A percentile compares a stretch with the other conserved stretches of the same genome.
Conservation (phyloP, 805 yeast genomes). For the Millerozyma miso region DNA sequence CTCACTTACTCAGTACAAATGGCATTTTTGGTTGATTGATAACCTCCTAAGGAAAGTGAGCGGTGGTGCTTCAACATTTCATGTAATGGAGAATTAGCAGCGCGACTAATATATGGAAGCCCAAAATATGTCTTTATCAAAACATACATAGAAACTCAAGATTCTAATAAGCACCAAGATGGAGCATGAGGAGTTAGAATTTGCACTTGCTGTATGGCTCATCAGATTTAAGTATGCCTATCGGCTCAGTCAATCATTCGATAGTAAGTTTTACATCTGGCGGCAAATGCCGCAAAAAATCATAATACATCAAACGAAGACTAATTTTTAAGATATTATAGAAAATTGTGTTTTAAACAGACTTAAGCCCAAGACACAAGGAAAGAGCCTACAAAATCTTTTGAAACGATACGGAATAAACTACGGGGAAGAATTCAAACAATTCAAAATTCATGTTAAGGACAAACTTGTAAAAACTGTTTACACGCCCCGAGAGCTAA, state of each 20-base stretch:
- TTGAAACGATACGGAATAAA: not conserved
- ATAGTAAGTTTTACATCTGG: not conserved
- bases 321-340: not conserved
- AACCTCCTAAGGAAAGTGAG: too few species aligned
- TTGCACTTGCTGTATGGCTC: conserved; percentile 7
- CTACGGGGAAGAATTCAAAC: not conserved
- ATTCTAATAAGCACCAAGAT: too few species aligned
- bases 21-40: too few species aligned
- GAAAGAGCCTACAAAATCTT: not conserved
- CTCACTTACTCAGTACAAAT: too few species aligned
- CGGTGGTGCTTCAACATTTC: too few species aligned
- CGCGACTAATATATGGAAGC: too few species aligned
- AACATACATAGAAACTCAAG: too few species aligned
- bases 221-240: conserved; percentile 4
- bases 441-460: conserved; percentile 1
- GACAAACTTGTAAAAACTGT: not conserved
- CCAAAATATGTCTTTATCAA: too few species aligned
- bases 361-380: not conserved
- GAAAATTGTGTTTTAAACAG: not conserved
- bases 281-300: not conserved
- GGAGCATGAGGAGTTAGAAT: conserved; percentile 1
- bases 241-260: not conserved
- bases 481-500: not conserved
- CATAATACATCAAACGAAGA: not conserved
- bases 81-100: too few species aligned